Evolutionary conservation across 768 basidiomycete species (phyloP), one percentile per base, ranked within the genome.

Genomic region (Pisolithus tinctorius): DNA sequence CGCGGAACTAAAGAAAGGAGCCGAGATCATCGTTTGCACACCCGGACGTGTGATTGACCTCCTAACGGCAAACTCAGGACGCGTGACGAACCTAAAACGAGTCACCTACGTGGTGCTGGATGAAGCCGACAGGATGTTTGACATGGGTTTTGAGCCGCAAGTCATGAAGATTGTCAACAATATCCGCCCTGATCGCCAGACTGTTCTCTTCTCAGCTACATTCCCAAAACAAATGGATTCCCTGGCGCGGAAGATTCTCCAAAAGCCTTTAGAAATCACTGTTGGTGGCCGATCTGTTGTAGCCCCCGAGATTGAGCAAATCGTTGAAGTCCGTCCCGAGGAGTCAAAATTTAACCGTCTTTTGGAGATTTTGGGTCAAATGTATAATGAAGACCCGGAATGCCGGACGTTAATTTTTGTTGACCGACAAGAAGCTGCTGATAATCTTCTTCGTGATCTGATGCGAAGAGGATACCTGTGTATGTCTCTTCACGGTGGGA

Each of bases 121-220:
- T 63, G 96, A 99, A 72, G 96, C 96, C n/a, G 96, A 99, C 71
- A 88, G 96, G 60, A 99, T 99, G 96, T 98, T 99, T 68, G 96
- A 98, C 72, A 98, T 98, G 96, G 96, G 96, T 58, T 99, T 99
- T 66, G 96, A 99, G 68, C 96, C 96, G 27, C 94, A 96, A 71
- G 95, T 99, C 60, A 99, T 98, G 94, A 98, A 98, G 73, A 98
- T 99, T 55, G 77, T 98, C 67, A 94, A 94, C 71, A 97, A 98
- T 70, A 88, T 97, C 59, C 84, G 96, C 56, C 96, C 96, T 13
- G 93, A 98, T 66, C 86, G 94, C 45, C 96, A 98, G 71, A 97
- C 95, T 1, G 93, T 98, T 23, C 80, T 99, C 29, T 98, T 99
- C 70, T 98, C 96, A 9, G 96, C 96, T 6, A 99, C 96, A 0